These are phyloP conservation scores for Candida morakotiae DNA, from an alignment of 805 yeast genomes.

Conservation along the genomic window DNA sequence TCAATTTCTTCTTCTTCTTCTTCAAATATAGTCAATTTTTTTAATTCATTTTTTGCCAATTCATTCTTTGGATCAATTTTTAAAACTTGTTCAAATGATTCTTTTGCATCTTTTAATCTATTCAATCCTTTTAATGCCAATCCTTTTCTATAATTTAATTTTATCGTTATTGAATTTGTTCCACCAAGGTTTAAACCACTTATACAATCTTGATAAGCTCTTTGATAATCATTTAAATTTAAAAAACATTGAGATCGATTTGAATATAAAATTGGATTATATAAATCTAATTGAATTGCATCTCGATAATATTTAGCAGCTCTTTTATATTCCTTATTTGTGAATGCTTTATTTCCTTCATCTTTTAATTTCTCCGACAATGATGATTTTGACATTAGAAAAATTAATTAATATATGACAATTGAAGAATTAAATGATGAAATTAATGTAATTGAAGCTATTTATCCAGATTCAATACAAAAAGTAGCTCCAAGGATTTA, in stretches of 20 bases:
- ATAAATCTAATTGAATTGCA: slow-evolving; percentile 48
- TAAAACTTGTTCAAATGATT: slow-evolving; percentile 33
- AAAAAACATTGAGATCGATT: slow-evolving; percentile 66
- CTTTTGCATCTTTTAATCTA: slow-evolving; percentile 19
- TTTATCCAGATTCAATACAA: slow-evolving; percentile 64
- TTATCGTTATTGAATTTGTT: slow-evolving; percentile 33
- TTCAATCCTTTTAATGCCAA: slow-evolving; percentile 31
- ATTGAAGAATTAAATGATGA: slow-evolving; percentile 65
- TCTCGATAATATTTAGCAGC: slow-evolving; percentile 55
- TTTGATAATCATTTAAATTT: slow-evolving; percentile 44
- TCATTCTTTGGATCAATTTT: slow-evolving; percentile 38
- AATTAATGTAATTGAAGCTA: slow-evolving; percentile 78
- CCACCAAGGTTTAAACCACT: slow-evolving; percentile 39
- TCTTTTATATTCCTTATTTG: slow-evolving; percentile 35
- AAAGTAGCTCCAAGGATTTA: slow-evolving; percentile 35
- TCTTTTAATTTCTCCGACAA: slow-evolving; percentile 28
- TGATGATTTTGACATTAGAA: slow-evolving; percentile 5
- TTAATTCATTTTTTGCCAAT: slow-evolving; percentile 34
- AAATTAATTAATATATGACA: slow-evolving; percentile 1
- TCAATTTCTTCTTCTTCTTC: neutral
- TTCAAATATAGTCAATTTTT: slow-evolving; percentile 9
- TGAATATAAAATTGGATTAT: slow-evolving; percentile 56
- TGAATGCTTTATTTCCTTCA: slow-evolving; percentile 54
- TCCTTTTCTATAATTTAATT: slow-evolving; percentile 51
- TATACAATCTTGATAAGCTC: slow-evolving; percentile 49